phyloP scores from a whole-genome alignment of 1,284 basidiomycete species.

The Mycena citricolor region DNA sequence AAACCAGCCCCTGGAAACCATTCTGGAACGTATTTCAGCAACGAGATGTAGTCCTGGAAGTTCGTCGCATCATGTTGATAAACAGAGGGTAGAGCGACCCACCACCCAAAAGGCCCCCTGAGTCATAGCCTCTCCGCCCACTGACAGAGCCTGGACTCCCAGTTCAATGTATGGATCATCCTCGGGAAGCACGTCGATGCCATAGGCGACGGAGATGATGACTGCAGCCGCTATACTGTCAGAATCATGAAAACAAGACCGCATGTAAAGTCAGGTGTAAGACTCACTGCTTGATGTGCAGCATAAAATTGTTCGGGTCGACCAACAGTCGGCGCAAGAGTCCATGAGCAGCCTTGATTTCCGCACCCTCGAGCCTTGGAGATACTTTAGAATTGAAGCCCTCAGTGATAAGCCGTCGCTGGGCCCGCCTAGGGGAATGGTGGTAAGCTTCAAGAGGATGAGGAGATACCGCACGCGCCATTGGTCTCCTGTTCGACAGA shows the following conservation, averaged over 20 bases:
- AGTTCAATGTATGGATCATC: conserved; percentile 17
- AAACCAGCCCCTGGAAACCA: conserved; percentile 50
- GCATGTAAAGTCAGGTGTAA: background rate
- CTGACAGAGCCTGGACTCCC: background rate
- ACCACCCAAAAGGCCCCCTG: conserved; percentile 6
- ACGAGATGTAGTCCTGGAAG: conserved; percentile 7
- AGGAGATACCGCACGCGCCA: too few species aligned
- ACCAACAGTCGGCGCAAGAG: conserved; percentile 3
- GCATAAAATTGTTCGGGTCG: conserved; percentile 6
- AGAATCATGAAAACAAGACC: background rate
- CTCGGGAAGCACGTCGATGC: conserved; percentile 8
- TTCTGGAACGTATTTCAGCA: conserved; percentile 12
- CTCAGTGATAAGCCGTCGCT: conserved; percentile 11
- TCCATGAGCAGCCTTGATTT: conserved; percentile 1
- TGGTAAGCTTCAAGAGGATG: too few species aligned
- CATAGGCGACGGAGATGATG: conserved; percentile 19
- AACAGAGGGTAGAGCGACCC: background rate
- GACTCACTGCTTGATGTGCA: conserved; percentile 7
- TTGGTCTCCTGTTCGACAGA: too few species aligned
- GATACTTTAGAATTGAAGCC: conserved; percentile 1
- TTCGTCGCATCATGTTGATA: background rate
- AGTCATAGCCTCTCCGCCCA: background rate
- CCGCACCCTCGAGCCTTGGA: conserved; percentile 12
- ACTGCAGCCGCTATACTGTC: conserved; percentile 17
- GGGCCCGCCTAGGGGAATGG: conserved; percentile 2